Evolutionary conservation across 768 basidiomycete species (phyloP).

Genomic region (Kwoniella newhampshirensis): DNA sequence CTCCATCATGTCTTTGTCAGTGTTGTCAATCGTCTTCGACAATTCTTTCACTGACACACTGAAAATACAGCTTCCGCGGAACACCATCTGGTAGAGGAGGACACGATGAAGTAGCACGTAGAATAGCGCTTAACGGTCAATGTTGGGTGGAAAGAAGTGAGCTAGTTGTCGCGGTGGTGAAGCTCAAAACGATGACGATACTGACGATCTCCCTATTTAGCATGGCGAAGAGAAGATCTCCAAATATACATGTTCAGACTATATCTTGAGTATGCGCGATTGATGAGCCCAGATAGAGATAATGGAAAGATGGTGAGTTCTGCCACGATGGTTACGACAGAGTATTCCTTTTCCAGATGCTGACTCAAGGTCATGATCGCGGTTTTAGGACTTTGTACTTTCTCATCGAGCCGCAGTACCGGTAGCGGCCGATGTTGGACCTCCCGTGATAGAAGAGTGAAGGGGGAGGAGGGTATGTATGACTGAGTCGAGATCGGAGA

Average conservation of each 20-base stretch:
- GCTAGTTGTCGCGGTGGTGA: slow-evolving; percentile 8
- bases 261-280: slow-evolving; percentile 53
- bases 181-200: not conserved
- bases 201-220: slow-evolving; percentile 13
- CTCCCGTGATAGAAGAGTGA: not conserved
- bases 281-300: slow-evolving; percentile 51
- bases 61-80: slow-evolving; percentile 51
- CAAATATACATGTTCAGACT: slow-evolving; percentile 54
- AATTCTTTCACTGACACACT: not conserved
- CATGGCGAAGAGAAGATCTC: slow-evolving; percentile 52
- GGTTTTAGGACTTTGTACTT: slow-evolving; percentile 12
- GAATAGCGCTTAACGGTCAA: slow-evolving; percentile 54
- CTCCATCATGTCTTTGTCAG: slow-evolving; percentile 54
- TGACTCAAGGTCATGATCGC: not conserved
- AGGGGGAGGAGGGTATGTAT: too few relatives aligned
- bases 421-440: slow-evolving; percentile 10
- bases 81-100: slow-evolving; percentile 47
- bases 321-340: not conserved
- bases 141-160: slow-evolving; percentile 54
- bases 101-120: slow-evolving; percentile 53
- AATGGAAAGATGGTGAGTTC: slow-evolving; percentile 52
- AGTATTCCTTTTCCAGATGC: not conserved
- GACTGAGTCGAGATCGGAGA: too few relatives aligned
- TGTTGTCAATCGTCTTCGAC: not conserved
- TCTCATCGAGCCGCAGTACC: slow-evolving; percentile 7